Evolutionary conservation across 2,329 filamentous ascomycete genomes (phyloP).

Genomic region (Aspergillus neotritici): DNA sequence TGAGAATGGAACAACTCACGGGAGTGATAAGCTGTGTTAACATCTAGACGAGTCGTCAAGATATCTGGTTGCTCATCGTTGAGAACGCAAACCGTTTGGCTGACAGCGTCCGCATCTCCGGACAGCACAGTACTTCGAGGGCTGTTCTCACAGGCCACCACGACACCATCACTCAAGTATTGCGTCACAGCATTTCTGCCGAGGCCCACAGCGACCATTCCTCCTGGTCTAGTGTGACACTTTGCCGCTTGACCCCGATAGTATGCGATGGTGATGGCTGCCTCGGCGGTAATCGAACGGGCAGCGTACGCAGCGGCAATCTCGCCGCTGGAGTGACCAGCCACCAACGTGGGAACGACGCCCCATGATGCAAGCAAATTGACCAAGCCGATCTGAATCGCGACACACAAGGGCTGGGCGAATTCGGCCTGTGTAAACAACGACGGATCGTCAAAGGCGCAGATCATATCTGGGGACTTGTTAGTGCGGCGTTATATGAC

Average conservation of each 20-base stretch:
- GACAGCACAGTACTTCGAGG: constrained; percentile 12
- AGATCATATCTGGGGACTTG: constrained; percentile 19
- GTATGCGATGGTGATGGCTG: constrained; percentile 20
- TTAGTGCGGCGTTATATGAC: too few species aligned
- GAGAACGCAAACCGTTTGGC: background rate
- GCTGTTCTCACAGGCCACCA: constrained; percentile 16
- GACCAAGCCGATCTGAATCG: constrained; percentile 28
- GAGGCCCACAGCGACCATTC: constrained; percentile 17
- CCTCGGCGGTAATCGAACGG: constrained; percentile 15
- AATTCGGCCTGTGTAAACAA: constrained; percentile 22
- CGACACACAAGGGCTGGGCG: constrained; percentile 25
- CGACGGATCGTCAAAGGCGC: constrained; percentile 6
- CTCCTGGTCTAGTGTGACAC: constrained; percentile 25
- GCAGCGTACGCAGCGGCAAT: constrained; percentile 45
- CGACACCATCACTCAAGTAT: constrained; percentile 1
- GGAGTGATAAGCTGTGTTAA: constrained; percentile 17
- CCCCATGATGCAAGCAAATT: constrained; percentile 23
- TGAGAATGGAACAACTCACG: too few species aligned
- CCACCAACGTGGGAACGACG: constrained; percentile 21
- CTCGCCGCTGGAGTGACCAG: constrained; percentile 30
- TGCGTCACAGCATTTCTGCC: background rate
- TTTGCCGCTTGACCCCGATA: constrained; percentile 22
- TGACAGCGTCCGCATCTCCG: constrained; percentile 10
- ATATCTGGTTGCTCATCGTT: constrained; percentile 5
- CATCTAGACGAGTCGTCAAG: constrained; percentile 6